Percentiles rank a stretch among this genome's conserved stretches.
These are phyloP conservation scores for Alternaria arborescens DNA, from an alignment of 2,329 filamentous ascomycete species.

Conservation along the genomic window DNA sequence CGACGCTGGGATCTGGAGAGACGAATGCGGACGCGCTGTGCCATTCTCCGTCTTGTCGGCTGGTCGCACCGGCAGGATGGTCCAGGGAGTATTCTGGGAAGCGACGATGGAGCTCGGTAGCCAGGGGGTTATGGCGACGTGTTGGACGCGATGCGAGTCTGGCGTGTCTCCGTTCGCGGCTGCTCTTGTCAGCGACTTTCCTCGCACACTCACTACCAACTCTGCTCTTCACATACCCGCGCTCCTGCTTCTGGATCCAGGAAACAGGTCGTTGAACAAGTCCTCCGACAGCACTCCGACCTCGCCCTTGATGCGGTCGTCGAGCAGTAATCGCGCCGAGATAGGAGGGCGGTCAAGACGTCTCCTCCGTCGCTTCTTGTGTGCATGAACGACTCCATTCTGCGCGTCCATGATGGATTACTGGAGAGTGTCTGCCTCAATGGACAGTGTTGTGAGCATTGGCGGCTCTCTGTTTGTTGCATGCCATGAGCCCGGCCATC, in stretches of 20 bases:
- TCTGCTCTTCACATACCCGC: slow-evolving; percentile 26
- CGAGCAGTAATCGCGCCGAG: slow-evolving; percentile 81
- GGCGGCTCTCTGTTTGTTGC: slow-evolving; percentile 28
- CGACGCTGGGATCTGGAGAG: slow-evolving; percentile 78
- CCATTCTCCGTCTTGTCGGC: slow-evolving; percentile 40
- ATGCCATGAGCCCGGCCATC: slow-evolving; percentile 13
- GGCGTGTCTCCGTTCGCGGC: slow-evolving; percentile 14
- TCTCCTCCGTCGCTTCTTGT: slow-evolving; percentile 63
- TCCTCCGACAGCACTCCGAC: slow-evolving; percentile 87
- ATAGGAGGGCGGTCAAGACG: slow-evolving; percentile 74
- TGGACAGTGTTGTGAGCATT: slow-evolving; percentile 15
- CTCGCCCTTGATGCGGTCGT: slow-evolving; percentile 85
- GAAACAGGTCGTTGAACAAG: slow-evolving; percentile 82
- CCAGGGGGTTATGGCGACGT: slow-evolving; percentile 80
- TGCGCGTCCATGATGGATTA: slow-evolving; percentile 40
- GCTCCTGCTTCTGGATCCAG: slow-evolving; percentile 47
- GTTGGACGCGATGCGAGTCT: slow-evolving; percentile 49
- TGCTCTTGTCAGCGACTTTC: slow-evolving; percentile 11
- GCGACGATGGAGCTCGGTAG: slow-evolving; percentile 62
- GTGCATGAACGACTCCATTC: slow-evolving; percentile 47
- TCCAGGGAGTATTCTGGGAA: slow-evolving; percentile 76
- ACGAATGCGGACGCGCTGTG: slow-evolving; percentile 69
- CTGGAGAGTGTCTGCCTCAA: slow-evolving; percentile 18
- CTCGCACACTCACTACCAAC: background rate
- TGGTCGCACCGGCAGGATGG: slow-evolving; percentile 77